Percentiles rank a stretch among this genome's conserved stretches.
These are phyloP conservation scores for Arctium lappa DNA, from an alignment of 129 eudicot species.

Conservation along the genomic window DNA sequence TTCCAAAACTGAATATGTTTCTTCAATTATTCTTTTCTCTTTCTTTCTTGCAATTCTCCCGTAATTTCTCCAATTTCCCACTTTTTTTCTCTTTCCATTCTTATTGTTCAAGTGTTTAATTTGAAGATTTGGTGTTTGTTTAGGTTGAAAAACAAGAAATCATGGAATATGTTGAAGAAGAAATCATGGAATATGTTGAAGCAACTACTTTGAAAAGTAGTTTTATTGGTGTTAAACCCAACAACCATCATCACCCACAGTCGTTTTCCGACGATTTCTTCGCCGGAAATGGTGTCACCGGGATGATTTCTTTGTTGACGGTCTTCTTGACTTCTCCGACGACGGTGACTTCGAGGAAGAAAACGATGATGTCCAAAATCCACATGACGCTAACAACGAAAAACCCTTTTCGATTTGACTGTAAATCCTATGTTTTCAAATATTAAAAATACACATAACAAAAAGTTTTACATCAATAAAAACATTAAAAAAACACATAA, in stretches of 20 bases:
- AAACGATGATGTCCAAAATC: slow-evolving; percentile 13
- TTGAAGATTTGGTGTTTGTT: background rate
- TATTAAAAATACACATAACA: background rate
- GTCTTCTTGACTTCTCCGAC: slow-evolving; percentile 71
- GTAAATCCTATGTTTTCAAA: too few species aligned
- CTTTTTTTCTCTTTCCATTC: background rate
- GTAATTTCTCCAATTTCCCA: slow-evolving; percentile 14
- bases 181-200: too few species aligned
- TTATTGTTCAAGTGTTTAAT: background rate
- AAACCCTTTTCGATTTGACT: too few species aligned
- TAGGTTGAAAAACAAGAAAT: too few species aligned
- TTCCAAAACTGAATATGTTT: too few species aligned
- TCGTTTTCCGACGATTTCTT: too few species aligned
- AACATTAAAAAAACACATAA: too few species aligned
- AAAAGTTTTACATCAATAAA: too few species aligned
- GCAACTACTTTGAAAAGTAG: too few species aligned
- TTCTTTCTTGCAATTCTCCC: slow-evolving; percentile 4
- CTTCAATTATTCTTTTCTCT: slow-evolving; percentile 18
- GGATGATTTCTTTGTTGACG: slow-evolving; percentile 74
- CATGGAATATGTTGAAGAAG: too few species aligned
- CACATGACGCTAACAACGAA: background rate
- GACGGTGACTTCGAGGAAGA: slow-evolving; percentile 39
- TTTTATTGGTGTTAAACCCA: too few species aligned
- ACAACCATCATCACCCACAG: too few species aligned
- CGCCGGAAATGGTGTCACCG: slow-evolving; percentile 25